Percentiles rank a stretch among this genome's conserved stretches.
Conservation (phyloP, 2,329 filamentous ascomycete genomes). For the Plectosphaerella sp. region DNA sequence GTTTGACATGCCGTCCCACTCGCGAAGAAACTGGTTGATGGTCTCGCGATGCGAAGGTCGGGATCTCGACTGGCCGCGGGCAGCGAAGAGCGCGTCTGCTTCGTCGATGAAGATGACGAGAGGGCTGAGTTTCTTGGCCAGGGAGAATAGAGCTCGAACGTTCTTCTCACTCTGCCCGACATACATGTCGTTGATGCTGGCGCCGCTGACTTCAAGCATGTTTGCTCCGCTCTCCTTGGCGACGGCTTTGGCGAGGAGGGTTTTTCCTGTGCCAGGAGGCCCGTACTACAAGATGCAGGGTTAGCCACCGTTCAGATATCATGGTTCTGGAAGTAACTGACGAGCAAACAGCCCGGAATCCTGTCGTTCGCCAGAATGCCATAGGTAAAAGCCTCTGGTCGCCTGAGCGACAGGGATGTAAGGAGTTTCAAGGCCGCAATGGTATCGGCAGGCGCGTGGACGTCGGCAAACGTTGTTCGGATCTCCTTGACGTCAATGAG, state of each 20-base stretch:
- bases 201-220: slow-evolving; percentile 84
- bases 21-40: slow-evolving; percentile 93
- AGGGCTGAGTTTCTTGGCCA: slow-evolving; percentile 86
- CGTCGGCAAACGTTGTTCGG: slow-evolving; percentile 79
- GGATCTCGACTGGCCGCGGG: slow-evolving; percentile 61
- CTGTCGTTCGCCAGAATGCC: slow-evolving; percentile 88
- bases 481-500: slow-evolving; percentile 80
- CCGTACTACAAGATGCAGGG: slow-evolving; percentile 50
- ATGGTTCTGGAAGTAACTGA: no score
- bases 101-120: slow-evolving; percentile 97
- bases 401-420: slow-evolving; percentile 78
- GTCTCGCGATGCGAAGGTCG: slow-evolving; percentile 77
- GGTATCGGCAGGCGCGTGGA: slow-evolving; percentile 77
- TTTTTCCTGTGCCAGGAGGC: slow-evolving; percentile 77
- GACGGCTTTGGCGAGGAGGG: slow-evolving; percentile 63
- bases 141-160: slow-evolving; percentile 82
- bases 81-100: slow-evolving; percentile 86
- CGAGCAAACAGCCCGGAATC: slow-evolving; percentile 78
- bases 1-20: slow-evolving; percentile 89
- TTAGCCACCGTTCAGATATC: no score
- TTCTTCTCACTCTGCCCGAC: slow-evolving; percentile 97
- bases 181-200: slow-evolving; percentile 93
- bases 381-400: slow-evolving; percentile 94
- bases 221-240: slow-evolving; percentile 65
- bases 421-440: slow-evolving; percentile 84